A percentile compares a stretch with the other conserved stretches of the same genome.
phyloP scores from a whole-genome alignment of 2,329 filamentous ascomycete genomes.

The Aspergillus sp. region DNA sequence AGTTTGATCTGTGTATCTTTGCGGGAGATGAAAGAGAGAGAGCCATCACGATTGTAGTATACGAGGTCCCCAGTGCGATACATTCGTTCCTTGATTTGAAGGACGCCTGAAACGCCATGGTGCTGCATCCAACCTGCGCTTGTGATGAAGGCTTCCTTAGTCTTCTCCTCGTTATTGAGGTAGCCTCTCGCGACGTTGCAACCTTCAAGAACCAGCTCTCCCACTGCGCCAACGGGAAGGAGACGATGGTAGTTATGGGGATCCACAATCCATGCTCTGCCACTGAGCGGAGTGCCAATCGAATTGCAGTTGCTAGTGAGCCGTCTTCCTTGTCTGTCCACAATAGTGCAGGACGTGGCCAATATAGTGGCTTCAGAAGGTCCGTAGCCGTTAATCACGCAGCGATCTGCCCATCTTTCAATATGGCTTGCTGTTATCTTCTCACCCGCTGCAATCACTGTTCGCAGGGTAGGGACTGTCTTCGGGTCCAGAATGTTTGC shows the following conservation, averaged over 20 bases:
- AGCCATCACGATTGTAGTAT: slow-evolving; percentile 34
- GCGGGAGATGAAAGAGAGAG: slow-evolving; percentile 31
- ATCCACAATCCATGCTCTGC: slow-evolving; percentile 40
- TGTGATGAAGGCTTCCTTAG: slow-evolving; percentile 32
- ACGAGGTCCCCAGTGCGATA: slow-evolving; percentile 40
- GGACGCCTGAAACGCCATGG: slow-evolving; percentile 16
- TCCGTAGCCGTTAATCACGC: slow-evolving; percentile 46
- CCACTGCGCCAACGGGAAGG: slow-evolving; percentile 44
- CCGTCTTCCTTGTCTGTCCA: slow-evolving; percentile 27
- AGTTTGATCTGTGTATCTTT: slow-evolving; percentile 39
- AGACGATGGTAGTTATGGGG: slow-evolving; percentile 34
- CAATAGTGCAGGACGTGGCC: slow-evolving; percentile 30
- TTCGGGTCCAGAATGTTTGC: slow-evolving; percentile 47
- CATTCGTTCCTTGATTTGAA: slow-evolving; percentile 28
- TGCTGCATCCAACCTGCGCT: slow-evolving; percentile 31
- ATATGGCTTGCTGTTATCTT: slow-evolving; percentile 42
- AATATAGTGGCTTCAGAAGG: slow-evolving; percentile 41
- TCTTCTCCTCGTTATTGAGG: slow-evolving; percentile 35
- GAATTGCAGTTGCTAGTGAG: slow-evolving; percentile 27
- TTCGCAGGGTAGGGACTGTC: slow-evolving; percentile 44
- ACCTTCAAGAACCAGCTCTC: slow-evolving; percentile 48
- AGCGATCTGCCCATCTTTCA: slow-evolving; percentile 42
- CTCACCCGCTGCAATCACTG: slow-evolving; percentile 46
- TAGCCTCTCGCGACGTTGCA: slow-evolving; percentile 47
- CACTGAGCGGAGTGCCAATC: slow-evolving; percentile 35